phyloP scores from a whole-genome alignment of 2,329 filamentous ascomycete genomes.

The Calonectria crousiana region DNA sequence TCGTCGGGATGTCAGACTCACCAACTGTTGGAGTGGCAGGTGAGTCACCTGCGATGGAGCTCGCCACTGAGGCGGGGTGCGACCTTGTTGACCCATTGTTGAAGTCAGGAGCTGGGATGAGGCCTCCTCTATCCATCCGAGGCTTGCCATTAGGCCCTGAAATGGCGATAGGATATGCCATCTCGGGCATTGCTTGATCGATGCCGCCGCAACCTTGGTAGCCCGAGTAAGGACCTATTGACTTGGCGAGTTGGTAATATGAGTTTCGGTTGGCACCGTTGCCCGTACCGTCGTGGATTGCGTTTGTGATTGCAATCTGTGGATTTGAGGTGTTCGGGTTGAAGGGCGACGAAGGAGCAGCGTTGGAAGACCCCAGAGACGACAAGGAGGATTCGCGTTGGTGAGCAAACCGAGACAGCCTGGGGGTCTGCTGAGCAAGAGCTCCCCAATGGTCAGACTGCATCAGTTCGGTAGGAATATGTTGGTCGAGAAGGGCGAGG shows the following conservation, averaged over 20 bases:
- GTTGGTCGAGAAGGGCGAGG: constrained; percentile 42
- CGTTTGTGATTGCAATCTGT: constrained; percentile 67
- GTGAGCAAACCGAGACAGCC: constrained; percentile 58
- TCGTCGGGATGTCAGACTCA: constrained; percentile 62
- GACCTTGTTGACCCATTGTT: constrained; percentile 56
- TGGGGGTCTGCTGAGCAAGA: constrained; percentile 53
- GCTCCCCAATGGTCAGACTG: constrained; percentile 57
- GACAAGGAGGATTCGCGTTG: constrained; percentile 73
- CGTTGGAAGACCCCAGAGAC: constrained; percentile 68
- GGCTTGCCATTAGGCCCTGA: constrained; percentile 52
- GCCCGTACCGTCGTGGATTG: constrained; percentile 60
- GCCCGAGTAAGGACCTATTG: constrained; percentile 57
- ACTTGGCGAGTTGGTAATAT: constrained; percentile 63
- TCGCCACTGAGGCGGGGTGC: constrained; percentile 69
- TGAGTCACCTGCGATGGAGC: constrained; percentile 69
- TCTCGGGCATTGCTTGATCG: constrained; percentile 52
- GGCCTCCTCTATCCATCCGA: constrained; percentile 54
- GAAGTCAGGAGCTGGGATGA: constrained; percentile 62
- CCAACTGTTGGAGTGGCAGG: constrained; percentile 67
- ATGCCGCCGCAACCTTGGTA: constrained; percentile 53
- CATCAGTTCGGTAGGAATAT: constrained; percentile 50
- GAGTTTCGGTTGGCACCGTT: constrained; percentile 43
- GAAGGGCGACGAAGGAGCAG: constrained; percentile 71
- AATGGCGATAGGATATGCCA: constrained; percentile 56
- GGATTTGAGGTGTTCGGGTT: constrained; percentile 67